These are phyloP conservation scores for Aureobasidium mangrovei DNA, from an alignment of 2,329 filamentous ascomycete species.

Conservation along the genomic window DNA sequence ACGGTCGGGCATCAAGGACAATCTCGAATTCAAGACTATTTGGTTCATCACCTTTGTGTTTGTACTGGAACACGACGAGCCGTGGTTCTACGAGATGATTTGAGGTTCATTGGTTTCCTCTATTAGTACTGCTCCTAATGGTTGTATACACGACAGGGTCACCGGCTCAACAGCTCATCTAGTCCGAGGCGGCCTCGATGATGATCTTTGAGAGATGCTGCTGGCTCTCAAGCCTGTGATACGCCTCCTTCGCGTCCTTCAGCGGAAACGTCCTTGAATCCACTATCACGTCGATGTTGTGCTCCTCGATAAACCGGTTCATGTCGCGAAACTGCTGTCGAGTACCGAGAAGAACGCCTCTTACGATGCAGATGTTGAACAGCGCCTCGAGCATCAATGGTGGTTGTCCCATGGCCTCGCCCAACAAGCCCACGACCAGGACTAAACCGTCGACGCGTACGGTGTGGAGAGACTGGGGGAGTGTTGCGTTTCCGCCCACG, in stretches of 20 bases:
- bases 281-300: not conserved
- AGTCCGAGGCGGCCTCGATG: not conserved
- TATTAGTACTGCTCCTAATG: no score
- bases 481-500: conserved; percentile 42
- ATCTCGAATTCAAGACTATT: no score
- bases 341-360: conserved; percentile 18
- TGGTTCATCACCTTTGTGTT: no score
- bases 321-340: conserved; percentile 17
- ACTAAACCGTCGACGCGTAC: conserved; percentile 30
- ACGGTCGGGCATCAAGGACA: no score
- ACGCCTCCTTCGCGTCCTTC: not conserved
- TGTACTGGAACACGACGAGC: no score
- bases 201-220: not conserved
- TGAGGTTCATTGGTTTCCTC: no score
- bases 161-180: no score
- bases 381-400: conserved; percentile 15
- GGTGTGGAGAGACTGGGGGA: conserved; percentile 27
- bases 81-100: no score
- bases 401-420: not conserved
- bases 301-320: conserved; percentile 18
- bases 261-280: not conserved
- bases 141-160: no score
- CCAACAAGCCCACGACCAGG: conserved; percentile 18
- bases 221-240: not conserved
- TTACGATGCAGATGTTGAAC: conserved; percentile 16